phyloP scores from a whole-genome alignment of 345 rosid genomes.

The Citrus trifoliata region DNA sequence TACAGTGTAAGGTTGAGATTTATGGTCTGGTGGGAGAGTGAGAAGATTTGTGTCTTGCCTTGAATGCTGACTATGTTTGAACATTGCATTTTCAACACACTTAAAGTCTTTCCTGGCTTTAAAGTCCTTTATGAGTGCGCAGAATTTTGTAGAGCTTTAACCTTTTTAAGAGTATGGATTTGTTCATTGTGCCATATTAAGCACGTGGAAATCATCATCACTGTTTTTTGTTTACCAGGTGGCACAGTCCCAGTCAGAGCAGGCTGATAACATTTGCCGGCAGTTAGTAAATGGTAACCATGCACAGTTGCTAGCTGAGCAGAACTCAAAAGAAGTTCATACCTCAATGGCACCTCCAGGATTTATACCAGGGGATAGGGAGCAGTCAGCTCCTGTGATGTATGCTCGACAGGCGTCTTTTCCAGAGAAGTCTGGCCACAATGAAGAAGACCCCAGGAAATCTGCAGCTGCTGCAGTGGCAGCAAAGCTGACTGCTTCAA shows the following conservation, averaged over 20 bases:
- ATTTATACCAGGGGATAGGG: slow-evolving; percentile 25
- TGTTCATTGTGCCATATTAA: background rate
- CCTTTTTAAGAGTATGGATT: background rate
- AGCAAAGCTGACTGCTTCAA: slow-evolving; percentile 18
- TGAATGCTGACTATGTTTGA: background rate
- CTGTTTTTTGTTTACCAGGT: slow-evolving; percentile 19
- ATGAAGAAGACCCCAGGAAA: slow-evolving; percentile 35
- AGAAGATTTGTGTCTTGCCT: background rate
- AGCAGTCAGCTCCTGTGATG: slow-evolving; percentile 40
- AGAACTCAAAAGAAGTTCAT: slow-evolving; percentile 26
- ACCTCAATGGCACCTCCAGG: slow-evolving; percentile 27
- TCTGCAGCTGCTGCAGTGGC: slow-evolving; percentile 44
- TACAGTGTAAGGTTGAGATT: background rate
- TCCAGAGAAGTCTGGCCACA: slow-evolving; percentile 26
- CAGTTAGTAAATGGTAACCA: slow-evolving; percentile 17
- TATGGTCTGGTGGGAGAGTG: too few relatives aligned
- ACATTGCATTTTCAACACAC: background rate
- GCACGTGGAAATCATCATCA: background rate
- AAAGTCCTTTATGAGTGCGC: background rate
- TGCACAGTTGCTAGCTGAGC: slow-evolving; percentile 19
- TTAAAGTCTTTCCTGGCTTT: background rate
- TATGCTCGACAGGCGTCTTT: slow-evolving; percentile 27
- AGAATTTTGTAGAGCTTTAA: background rate
- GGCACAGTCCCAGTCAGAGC: slow-evolving; percentile 34
- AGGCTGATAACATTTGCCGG: slow-evolving; percentile 20